Percentiles rank a stretch among this genome's conserved stretches.
Evolutionary conservation across 768 basidiomycete species (phyloP).

Genomic region (Neoboletus magnificus): DNA sequence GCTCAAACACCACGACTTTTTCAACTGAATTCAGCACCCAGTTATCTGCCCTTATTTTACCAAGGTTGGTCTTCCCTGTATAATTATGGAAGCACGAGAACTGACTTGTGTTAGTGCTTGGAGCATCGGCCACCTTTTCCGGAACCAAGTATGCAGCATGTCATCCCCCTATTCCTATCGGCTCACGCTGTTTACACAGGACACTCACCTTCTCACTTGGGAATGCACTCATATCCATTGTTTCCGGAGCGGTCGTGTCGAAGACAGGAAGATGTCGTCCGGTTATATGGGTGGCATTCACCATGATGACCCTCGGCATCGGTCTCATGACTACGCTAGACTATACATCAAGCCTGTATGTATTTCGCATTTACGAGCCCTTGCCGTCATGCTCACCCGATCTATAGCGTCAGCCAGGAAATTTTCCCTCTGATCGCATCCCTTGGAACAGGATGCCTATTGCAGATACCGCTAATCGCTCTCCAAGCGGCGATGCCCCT

Average conservation of each 20-base stretch:
- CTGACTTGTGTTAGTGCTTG: slow-evolving; percentile 44
- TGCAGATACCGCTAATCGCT: slow-evolving; percentile 66
- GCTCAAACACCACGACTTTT: too few species aligned
- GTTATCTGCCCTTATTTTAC: slow-evolving; percentile 73
- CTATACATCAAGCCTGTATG: slow-evolving; percentile 44
- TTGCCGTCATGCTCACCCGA: slow-evolving; percentile 3
- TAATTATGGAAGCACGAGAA: background rate
- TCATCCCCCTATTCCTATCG: background rate
- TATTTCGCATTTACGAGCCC: background rate
- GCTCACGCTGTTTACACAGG: slow-evolving; percentile 33
- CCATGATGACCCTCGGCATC: slow-evolving; percentile 54
- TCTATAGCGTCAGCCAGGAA: slow-evolving; percentile 54
- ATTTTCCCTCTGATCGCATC: slow-evolving; percentile 67
- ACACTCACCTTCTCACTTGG: slow-evolving; percentile 52
- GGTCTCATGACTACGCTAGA: slow-evolving; percentile 75
- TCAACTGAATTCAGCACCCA: slow-evolving; percentile 1
- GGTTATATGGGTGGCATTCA: slow-evolving; percentile 61
- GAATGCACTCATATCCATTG: slow-evolving; percentile 47
- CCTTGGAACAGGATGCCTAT: slow-evolving; percentile 61
- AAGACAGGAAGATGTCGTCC: slow-evolving; percentile 56
- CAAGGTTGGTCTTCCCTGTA: slow-evolving; percentile 37
- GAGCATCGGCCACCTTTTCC: slow-evolving; percentile 67
- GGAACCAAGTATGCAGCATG: slow-evolving; percentile 51
- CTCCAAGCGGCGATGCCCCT: slow-evolving; percentile 87
- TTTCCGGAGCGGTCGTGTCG: slow-evolving; percentile 56